Evolutionary conservation across 257 asterid species (phyloP).

Genomic region (Thymus quinquecostatus): DNA sequence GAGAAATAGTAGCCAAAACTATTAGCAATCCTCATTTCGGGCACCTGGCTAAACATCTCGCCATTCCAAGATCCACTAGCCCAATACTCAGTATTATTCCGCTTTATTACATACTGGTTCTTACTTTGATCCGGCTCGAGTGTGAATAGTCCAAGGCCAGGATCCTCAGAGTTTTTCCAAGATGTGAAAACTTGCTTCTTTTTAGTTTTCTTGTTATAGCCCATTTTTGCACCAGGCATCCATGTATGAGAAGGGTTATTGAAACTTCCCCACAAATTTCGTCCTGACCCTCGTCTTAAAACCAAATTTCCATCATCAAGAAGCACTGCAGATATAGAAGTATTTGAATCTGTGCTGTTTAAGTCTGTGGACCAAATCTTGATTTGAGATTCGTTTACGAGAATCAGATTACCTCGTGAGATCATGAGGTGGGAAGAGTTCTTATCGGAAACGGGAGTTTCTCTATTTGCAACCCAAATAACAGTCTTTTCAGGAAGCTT

Average conservation of each 20-base stretch:
- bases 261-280: conserved; percentile 61
- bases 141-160: conserved; percentile 67
- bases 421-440: conserved; percentile 40
- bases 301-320: conserved; percentile 64
- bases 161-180: conserved; percentile 78
- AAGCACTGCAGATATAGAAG: conserved; percentile 53
- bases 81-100: conserved; percentile 62
- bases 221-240: conserved; percentile 68
- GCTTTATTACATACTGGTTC: conserved; percentile 50
- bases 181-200: conserved; percentile 54
- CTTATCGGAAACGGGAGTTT: conserved; percentile 40
- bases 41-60: conserved; percentile 53
- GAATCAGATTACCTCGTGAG: conserved; percentile 46
- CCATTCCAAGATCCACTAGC: conserved; percentile 70
- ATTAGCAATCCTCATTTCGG: conserved; percentile 50
- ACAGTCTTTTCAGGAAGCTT: conserved; percentile 31
- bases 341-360: conserved; percentile 22
- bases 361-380: conserved; percentile 64
- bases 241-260: conserved; percentile 61
- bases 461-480: conserved; percentile 68
- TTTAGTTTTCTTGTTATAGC: conserved; percentile 50
- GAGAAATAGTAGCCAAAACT: conserved; percentile 35
- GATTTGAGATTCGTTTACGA: conserved; percentile 41
- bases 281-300: conserved; percentile 41
- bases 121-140: conserved; percentile 52